Evolutionary conservation across 129 eudicot genomes (phyloP).

Genomic region (Scalesia atractyloides): DNA sequence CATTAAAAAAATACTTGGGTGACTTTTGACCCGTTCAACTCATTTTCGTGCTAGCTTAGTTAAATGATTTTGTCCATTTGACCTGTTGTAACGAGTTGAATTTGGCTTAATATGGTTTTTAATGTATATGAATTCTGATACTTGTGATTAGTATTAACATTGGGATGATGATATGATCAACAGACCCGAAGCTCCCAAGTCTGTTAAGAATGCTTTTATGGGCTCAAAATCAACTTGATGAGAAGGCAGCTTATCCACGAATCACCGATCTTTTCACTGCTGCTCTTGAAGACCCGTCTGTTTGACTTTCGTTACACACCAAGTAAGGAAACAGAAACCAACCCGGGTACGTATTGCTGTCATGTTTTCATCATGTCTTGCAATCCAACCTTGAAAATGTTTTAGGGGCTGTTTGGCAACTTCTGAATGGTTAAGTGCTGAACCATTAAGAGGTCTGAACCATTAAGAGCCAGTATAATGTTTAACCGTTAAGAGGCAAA

Average conservation of each 20-base stretch:
- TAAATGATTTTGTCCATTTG: neutral
- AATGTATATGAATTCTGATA: neutral
- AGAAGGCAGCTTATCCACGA: constrained; percentile 85
- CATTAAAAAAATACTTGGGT: too few species aligned
- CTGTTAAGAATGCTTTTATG: constrained; percentile 87
- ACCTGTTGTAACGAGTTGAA: neutral
- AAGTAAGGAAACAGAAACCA: constrained; percentile 21
- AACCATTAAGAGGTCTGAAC: too few species aligned
- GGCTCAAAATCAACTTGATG: constrained; percentile 91
- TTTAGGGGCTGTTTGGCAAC: too few species aligned
- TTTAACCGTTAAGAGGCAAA: too few species aligned
- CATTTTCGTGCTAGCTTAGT: neutral
- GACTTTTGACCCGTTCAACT: too few species aligned
- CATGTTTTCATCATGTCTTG: constrained; percentile 18
- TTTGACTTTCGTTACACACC: constrained; percentile 30
- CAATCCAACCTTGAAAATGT: constrained; percentile 1
- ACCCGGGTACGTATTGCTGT: neutral
- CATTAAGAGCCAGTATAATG: too few species aligned
- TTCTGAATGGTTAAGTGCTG: too few species aligned
- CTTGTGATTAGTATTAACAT: neutral
- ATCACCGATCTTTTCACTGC: constrained; percentile 73
- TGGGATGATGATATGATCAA: constrained; percentile 17
- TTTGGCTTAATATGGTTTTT: neutral
- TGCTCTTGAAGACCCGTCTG: constrained; percentile 84
- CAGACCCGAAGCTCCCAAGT: constrained; percentile 94